Evolutionary conservation across 257 asterid species (phyloP).

Genomic region (Capsicum pubescens): DNA sequence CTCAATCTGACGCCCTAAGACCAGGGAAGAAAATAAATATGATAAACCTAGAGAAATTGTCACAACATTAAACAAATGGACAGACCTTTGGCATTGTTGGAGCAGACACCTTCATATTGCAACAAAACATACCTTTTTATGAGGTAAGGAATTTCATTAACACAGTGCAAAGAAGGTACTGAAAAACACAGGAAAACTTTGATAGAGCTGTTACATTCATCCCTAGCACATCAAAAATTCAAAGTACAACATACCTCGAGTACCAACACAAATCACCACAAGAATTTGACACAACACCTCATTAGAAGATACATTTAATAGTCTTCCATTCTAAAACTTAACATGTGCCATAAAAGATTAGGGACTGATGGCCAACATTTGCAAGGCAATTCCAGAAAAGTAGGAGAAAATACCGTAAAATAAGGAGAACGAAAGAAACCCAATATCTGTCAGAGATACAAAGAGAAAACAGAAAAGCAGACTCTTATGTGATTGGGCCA

Average conservation of each 20-base stretch:
- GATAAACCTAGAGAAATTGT: neutral
- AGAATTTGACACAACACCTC: too few relatives aligned
- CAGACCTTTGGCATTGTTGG: neutral
- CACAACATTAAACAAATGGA: neutral
- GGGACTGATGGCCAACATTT: neutral
- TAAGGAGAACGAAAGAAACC: neutral
- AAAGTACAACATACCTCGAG: too few relatives aligned
- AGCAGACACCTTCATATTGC: neutral
- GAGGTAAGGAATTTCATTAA: neutral
- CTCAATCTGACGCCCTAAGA: neutral
- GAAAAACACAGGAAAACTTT: slow-evolving; percentile 3
- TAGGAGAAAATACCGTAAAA: neutral
- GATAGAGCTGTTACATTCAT: neutral
- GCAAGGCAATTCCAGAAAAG: neutral
- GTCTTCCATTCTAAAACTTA: too few relatives aligned
- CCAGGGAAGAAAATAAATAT: neutral
- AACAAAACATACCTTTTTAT: neutral
- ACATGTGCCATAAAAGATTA: neutral
- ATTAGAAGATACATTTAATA: too few relatives aligned
- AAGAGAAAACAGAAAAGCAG: neutral
- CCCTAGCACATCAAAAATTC: neutral
- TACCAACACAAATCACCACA: too few relatives aligned
- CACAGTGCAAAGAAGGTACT: neutral
- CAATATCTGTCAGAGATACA: neutral
- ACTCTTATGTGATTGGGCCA: neutral